A percentile compares a stretch with the other conserved stretches of the same genome.
Evolutionary conservation across 176 grass and related monocot species (phyloP).

Genomic region (Eragrostis nindensis): DNA sequence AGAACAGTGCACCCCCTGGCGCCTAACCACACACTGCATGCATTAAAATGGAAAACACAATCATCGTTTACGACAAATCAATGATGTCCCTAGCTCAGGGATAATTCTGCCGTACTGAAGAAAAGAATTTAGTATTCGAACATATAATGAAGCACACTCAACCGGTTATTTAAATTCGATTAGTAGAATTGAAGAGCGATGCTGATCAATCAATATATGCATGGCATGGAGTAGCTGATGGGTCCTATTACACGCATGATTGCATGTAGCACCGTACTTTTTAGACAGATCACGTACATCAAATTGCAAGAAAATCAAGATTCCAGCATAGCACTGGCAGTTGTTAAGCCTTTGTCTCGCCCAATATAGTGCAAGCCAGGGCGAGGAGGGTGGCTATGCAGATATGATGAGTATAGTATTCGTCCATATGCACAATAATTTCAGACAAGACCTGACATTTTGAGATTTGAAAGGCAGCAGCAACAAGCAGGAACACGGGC

Average conservation of each 20-base stretch:
- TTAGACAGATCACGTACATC: background rate
- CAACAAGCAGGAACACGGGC: constrained; percentile 33
- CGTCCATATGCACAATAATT: constrained; percentile 32
- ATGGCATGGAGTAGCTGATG: background rate
- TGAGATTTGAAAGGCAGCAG: constrained; percentile 22
- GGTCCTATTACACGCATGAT: constrained; percentile 19
- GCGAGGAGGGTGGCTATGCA: background rate
- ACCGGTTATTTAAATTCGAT: background rate
- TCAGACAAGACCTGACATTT: constrained; percentile 46
- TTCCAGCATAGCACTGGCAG: constrained; percentile 8
- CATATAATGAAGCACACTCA: background rate
- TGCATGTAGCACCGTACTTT: constrained; percentile 18
- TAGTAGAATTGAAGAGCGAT: background rate
- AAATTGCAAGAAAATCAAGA: constrained; percentile 28
- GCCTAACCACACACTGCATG: background rate
- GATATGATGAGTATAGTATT: background rate
- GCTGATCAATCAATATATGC: background rate
- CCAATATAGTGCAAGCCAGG: constrained; percentile 30
- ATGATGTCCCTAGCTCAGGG: constrained; percentile 16
- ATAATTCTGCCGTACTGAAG: constrained; percentile 42
- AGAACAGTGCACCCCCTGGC: background rate
- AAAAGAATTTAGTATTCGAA: constrained; percentile 25
- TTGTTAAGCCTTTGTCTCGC: constrained; percentile 41
- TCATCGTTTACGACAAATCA: constrained; percentile 49
- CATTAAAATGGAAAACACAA: constrained; percentile 31